phyloP scores from a whole-genome alignment of 2,329 filamentous ascomycete genomes.

The Fusarium circinatum region DNA sequence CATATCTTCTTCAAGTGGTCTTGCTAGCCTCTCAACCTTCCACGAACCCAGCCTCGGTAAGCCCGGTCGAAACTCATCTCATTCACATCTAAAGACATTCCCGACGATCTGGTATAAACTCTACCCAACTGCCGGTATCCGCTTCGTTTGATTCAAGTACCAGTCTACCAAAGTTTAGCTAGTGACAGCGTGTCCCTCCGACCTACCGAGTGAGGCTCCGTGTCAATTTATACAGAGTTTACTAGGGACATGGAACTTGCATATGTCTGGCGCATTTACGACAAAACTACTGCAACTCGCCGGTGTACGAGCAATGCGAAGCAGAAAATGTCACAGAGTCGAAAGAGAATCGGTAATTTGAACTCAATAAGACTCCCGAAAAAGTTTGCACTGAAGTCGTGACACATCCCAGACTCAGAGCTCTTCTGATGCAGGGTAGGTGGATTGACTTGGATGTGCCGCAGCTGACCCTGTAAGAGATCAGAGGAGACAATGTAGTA shows the following conservation, averaged over 20 bases:
- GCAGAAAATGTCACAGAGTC: neutral
- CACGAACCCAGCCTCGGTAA: neutral
- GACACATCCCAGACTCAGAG: too few species aligned
- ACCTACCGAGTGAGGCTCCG: neutral
- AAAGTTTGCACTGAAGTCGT: neutral
- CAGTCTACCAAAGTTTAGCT: neutral
- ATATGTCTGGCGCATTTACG: neutral
- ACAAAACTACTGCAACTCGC: neutral
- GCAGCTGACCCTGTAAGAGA: neutral
- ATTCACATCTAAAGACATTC: neutral
- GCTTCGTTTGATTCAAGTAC: neutral
- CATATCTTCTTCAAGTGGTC: neutral
- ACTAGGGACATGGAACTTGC: neutral
- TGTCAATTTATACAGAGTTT: neutral
- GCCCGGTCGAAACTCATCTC: neutral
- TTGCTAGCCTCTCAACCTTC: neutral
- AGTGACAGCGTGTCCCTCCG: neutral
- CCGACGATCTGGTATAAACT: neutral
- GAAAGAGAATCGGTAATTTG: neutral
- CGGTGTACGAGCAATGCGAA: neutral
- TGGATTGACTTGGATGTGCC: too few species aligned
- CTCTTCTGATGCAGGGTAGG: neutral
- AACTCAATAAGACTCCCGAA: neutral
- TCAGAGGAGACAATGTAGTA: neutral
- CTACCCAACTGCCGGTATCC: neutral